phyloP scores from a whole-genome alignment of 2,329 filamentous ascomycete species.

The Epichloe festucae region DNA sequence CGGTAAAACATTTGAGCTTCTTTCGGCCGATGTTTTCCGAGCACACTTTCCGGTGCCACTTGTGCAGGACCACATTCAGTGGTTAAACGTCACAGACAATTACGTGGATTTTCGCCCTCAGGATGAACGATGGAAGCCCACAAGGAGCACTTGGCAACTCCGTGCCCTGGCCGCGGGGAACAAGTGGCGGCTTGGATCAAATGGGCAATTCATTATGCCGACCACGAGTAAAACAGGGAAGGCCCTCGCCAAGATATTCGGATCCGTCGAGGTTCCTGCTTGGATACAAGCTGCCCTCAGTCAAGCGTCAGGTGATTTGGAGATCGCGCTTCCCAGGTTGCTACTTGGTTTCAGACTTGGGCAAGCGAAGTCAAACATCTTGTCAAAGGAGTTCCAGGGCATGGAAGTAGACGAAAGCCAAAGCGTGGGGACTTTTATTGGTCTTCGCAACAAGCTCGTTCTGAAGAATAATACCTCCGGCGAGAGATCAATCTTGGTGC shows the following conservation, averaged over 20 bases:
- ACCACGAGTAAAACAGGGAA: neutral
- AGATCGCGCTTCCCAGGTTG: conserved; percentile 32
- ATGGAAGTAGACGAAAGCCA: conserved; percentile 30
- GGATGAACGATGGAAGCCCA: conserved; percentile 14
- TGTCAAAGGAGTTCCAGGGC: conserved; percentile 34
- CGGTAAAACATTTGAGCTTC: conserved; percentile 12
- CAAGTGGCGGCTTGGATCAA: neutral
- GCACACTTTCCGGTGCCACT: conserved; percentile 22
- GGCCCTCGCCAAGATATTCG: neutral
- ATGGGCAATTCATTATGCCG: conserved; percentile 11
- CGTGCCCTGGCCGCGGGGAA: neutral
- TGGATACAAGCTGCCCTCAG: neutral
- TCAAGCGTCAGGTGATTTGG: conserved; percentile 9
- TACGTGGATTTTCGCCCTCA: conserved; percentile 21
- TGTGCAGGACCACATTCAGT: conserved; percentile 29
- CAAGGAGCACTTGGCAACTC: neutral
- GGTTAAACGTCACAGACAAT: conserved; percentile 23
- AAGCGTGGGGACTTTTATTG: conserved; percentile 30
- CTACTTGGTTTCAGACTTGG: conserved; percentile 32
- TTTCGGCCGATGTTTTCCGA: conserved; percentile 20
- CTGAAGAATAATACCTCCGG: conserved; percentile 14
- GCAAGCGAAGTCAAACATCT: conserved; percentile 14
- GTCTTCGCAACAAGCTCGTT: conserved; percentile 33
- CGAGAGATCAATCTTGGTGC: conserved; percentile 25
- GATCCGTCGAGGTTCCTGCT: neutral